These are phyloP conservation scores for Candolleomyces eurysporus DNA, from an alignment of 768 basidiomycete genomes.

Conservation along the genomic window DNA sequence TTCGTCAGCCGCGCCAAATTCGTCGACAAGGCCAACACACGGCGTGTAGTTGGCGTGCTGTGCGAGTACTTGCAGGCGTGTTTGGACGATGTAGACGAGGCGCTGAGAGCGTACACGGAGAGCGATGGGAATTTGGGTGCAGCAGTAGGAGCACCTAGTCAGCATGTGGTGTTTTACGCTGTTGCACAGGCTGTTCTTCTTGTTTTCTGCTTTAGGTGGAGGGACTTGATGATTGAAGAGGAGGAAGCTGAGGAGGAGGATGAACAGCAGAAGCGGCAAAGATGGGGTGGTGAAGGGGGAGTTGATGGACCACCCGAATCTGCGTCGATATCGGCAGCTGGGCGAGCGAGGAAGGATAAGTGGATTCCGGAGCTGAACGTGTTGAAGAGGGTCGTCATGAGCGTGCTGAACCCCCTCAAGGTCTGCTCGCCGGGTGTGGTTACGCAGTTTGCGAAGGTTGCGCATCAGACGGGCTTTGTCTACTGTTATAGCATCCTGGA, in stretches of 20 bases:
- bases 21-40: slow-evolving; percentile 71
- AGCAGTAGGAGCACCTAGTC: slow-evolving; percentile 18
- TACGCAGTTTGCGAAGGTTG: slow-evolving; percentile 89
- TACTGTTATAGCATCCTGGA: slow-evolving; percentile 95
- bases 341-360: slow-evolving; percentile 39
- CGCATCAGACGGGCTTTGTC: slow-evolving; percentile 85
- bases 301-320: not conserved
- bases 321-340: not conserved
- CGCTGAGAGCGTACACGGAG: slow-evolving; percentile 32
- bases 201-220: slow-evolving; percentile 98
- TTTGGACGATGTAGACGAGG: slow-evolving; percentile 66
- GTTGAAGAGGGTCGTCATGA: slow-evolving; percentile 76
- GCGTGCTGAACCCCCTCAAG: slow-evolving; percentile 87
- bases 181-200: slow-evolving; percentile 90
- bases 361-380: slow-evolving; percentile 86
- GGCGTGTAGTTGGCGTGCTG: slow-evolving; percentile 77
- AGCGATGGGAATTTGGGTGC: slow-evolving; percentile 19
- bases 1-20: slow-evolving; percentile 90
- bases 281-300: not conserved
- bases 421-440: slow-evolving; percentile 75
- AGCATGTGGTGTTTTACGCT: slow-evolving; percentile 84
- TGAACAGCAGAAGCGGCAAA: slow-evolving; percentile 11
- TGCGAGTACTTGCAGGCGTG: slow-evolving; percentile 81
- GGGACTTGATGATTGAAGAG: slow-evolving; percentile 69
- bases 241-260: slow-evolving; percentile 53